These are phyloP conservation scores for Apiospora aurea DNA, from an alignment of 2,329 filamentous ascomycete genomes.

Conservation along the genomic window DNA sequence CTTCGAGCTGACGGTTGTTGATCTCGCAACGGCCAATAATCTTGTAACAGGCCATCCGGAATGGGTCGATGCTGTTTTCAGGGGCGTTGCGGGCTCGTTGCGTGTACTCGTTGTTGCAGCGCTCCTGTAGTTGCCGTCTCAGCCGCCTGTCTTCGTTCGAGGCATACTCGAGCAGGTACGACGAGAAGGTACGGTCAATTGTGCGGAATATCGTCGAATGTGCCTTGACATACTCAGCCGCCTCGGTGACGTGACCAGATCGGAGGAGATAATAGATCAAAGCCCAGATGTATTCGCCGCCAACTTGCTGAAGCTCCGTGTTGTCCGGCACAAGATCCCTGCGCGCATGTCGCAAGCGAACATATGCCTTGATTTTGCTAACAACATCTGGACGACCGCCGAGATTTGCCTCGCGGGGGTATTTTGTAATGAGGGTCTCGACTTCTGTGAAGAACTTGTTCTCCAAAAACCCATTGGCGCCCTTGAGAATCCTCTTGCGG, in stretches of 20 bases:
- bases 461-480: slow-evolving; percentile 82
- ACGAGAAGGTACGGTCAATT: slow-evolving; percentile 88
- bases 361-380: slow-evolving; percentile 92
- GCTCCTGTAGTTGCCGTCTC: slow-evolving; percentile 79
- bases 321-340: slow-evolving; percentile 87
- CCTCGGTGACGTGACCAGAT: slow-evolving; percentile 83
- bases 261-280: slow-evolving; percentile 91
- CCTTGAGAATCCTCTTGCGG: slow-evolving; percentile 80
- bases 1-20: slow-evolving; percentile 68
- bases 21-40: slow-evolving; percentile 84
- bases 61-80: slow-evolving; percentile 89
- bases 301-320: slow-evolving; percentile 78
- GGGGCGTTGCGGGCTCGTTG: slow-evolving; percentile 84
- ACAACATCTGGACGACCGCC: slow-evolving; percentile 87
- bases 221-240: slow-evolving; percentile 82
- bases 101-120: slow-evolving; percentile 89
- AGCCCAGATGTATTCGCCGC: slow-evolving; percentile 90
- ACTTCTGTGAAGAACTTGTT: slow-evolving; percentile 80
- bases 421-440: slow-evolving; percentile 78
- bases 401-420: slow-evolving; percentile 86
- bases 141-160: slow-evolving; percentile 79
- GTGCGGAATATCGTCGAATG: slow-evolving; percentile 84
- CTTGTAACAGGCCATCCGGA: slow-evolving; percentile 97
- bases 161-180: slow-evolving; percentile 86
- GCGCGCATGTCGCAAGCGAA: slow-evolving; percentile 78